Base-by-base conservation (phyloP, 768 basidiomycete genomes). In the Chalciporus piperatus region DNA sequence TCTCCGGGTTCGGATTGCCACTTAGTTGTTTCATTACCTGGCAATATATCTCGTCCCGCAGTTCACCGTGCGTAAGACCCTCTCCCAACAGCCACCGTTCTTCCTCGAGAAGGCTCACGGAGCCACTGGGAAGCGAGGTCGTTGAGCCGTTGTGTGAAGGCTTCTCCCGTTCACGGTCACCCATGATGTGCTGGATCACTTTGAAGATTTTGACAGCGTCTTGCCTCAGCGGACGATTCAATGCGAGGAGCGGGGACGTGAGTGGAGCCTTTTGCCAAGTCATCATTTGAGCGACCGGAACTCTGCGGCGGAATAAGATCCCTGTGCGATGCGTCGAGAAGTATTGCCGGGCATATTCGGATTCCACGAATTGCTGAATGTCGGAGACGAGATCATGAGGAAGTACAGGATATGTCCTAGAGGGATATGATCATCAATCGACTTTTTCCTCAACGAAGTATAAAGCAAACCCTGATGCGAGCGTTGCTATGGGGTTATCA, bases 11-110 rank as follows among this genome's bases (percentile, higher is more conserved):
- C 10, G 91, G 84, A 66, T 97, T 97, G 39, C 78, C 78, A 1
- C 82, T 90, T 13, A 96, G 73, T 69, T 97, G 95, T 65, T 97
- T 97, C 82, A 95, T 86, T 22, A 91, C 58, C 59, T 97, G 95
- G 62, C 91, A 94, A 59, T 91, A 98, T 45, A 95, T 85, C 70
- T 97, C 95, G 68, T 98, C 95, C 55, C 94, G 74, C 60, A 97
- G 74, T 70, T 96, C 92, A 11, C 87, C 84, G 51, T 92, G 83
- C 3, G 78, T 67, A 33, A 97, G 75, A 3, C 90, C 93, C 62
- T 90, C 85, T 41, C 81, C 77, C 10, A 96, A 75, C 52, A 97
- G 70, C 89, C 91, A 94, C 19, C 91, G 76, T 55, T 93, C 88
- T 66, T 95, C 92, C 60, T 94, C 92, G 17, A 94, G 66, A 37